phyloP scores from a whole-genome alignment of 2,329 filamentous ascomycete species.

The Thelonectria blattea region DNA sequence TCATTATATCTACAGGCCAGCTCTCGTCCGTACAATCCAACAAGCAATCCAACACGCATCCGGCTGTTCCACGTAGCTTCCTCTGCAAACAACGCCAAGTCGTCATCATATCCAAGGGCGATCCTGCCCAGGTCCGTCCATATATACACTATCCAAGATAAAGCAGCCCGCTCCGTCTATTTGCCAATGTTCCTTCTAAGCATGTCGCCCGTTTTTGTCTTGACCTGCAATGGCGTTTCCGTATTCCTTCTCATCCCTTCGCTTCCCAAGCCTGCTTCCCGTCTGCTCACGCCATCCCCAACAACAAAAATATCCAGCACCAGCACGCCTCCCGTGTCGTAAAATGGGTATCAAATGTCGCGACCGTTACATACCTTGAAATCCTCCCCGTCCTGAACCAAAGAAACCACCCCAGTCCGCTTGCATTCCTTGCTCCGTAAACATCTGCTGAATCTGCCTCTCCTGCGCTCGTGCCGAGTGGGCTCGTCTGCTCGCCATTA shows the following conservation, averaged over 20 bases:
- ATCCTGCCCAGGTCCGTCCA: conserved; percentile 15
- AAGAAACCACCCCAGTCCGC: conserved; percentile 56
- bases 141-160: conserved; percentile 19
- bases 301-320: conserved; percentile 33
- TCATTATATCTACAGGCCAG: conserved; percentile 19
- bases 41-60: conserved; percentile 13
- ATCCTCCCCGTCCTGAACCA: conserved; percentile 50
- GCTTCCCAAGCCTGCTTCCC: neutral
- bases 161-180: conserved; percentile 23
- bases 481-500: conserved; percentile 33
- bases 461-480: conserved; percentile 44
- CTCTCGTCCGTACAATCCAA: conserved; percentile 17
- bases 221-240: conserved; percentile 14
- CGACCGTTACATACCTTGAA: conserved; percentile 50
- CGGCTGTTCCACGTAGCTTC: neutral
- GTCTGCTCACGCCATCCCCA: conserved; percentile 7
- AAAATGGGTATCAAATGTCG: conserved; percentile 48
- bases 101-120: conserved; percentile 21
- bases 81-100: conserved; percentile 3
- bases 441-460: conserved; percentile 56
- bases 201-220: conserved; percentile 20
- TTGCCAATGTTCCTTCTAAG: conserved; percentile 23
- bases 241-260: conserved; percentile 1
- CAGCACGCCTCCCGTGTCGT: conserved; percentile 39
- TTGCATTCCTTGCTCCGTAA: conserved; percentile 54